These are phyloP conservation scores for Starmera stellimalicola DNA, from an alignment of 1,139 yeast genomes.

Conservation along the genomic window DNA sequence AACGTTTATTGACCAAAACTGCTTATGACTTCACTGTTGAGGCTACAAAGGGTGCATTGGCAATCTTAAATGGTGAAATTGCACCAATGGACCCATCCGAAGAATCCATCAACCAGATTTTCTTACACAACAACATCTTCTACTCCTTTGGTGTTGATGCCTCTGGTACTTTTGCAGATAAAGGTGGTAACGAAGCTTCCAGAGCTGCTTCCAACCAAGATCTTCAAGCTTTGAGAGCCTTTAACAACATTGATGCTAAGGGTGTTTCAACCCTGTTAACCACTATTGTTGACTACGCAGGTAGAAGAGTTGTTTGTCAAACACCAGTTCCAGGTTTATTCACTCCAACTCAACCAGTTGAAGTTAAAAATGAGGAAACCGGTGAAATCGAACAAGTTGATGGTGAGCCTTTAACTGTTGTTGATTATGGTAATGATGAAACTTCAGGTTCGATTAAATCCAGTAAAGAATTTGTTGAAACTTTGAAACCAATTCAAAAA, in stretches of 20 bases:
- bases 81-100: slow-evolving; percentile 77
- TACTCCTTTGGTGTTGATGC: slow-evolving; percentile 78
- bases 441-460: slow-evolving; percentile 34
- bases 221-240: slow-evolving; percentile 55
- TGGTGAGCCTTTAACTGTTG: slow-evolving; percentile 30
- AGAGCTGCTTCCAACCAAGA: slow-evolving; percentile 77
- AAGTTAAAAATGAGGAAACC: slow-evolving; percentile 22
- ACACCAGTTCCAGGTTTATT: slow-evolving; percentile 97
- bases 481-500: slow-evolving; percentile 57
- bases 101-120: slow-evolving; percentile 48
- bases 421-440: slow-evolving; percentile 73
- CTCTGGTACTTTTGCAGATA: slow-evolving; percentile 49
- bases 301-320: slow-evolving; percentile 82
- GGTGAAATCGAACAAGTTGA: slow-evolving; percentile 19
- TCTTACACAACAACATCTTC: slow-evolving; percentile 73
- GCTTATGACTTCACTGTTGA: slow-evolving; percentile 67
- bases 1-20: slow-evolving; percentile 63
- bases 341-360: slow-evolving; percentile 27
- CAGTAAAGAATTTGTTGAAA: slow-evolving; percentile 41
- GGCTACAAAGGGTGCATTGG: slow-evolving; percentile 75
- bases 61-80: slow-evolving; percentile 65
- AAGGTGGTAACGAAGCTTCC: slow-evolving; percentile 85
- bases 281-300: slow-evolving; percentile 80
- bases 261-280: slow-evolving; percentile 70
- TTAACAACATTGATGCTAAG: slow-evolving; percentile 56